Evolutionary conservation across 1,284 basidiomycete genomes (phyloP).

Genomic region (Malassezia pachydermatis): DNA sequence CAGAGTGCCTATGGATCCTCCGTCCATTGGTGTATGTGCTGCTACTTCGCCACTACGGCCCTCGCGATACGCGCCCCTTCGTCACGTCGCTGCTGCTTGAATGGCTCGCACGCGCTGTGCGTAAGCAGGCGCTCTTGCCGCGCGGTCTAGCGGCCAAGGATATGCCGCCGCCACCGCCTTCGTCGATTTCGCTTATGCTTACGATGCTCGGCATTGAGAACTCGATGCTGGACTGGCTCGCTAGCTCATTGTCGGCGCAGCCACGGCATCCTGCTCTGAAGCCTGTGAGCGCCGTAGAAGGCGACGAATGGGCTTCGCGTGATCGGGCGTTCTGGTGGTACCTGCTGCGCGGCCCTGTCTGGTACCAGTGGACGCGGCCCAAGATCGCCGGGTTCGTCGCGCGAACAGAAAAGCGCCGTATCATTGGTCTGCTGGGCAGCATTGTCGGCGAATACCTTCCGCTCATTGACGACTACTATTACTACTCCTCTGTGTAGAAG

Average conservation of each 20-base stretch:
- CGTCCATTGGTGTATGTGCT: slow-evolving; percentile 40
- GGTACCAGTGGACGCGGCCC: slow-evolving; percentile 69
- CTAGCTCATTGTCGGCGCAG: slow-evolving; percentile 24
- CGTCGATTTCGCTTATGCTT: slow-evolving; percentile 28
- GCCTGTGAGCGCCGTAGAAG: slow-evolving; percentile 47
- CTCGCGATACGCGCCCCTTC: slow-evolving; percentile 26
- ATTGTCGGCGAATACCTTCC: slow-evolving; percentile 81
- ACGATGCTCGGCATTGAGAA: slow-evolving; percentile 34
- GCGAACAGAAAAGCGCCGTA: slow-evolving; percentile 57
- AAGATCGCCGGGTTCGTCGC: slow-evolving; percentile 60
- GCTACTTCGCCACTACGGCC: slow-evolving; percentile 33
- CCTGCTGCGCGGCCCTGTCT: slow-evolving; percentile 74
- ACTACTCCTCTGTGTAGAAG: slow-evolving; percentile 51
- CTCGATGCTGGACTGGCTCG: slow-evolving; percentile 31
- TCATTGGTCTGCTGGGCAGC: slow-evolving; percentile 65
- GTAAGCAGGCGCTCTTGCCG: slow-evolving; percentile 23
- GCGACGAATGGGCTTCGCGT: slow-evolving; percentile 64
- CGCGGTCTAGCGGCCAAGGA: neutral
- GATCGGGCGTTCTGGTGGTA: slow-evolving; percentile 75
- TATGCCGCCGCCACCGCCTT: slow-evolving; percentile 10
- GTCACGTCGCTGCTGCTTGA: slow-evolving; percentile 33
- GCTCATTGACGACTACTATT: slow-evolving; percentile 87
- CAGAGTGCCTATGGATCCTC: slow-evolving; percentile 33
- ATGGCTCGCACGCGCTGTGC: slow-evolving; percentile 27
- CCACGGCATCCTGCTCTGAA: slow-evolving; percentile 21